A percentile compares a stretch with the other conserved stretches of the same genome.
Evolutionary conservation across 2,329 filamentous ascomycete species (phyloP).

Genomic region (Clonostachys solani): DNA sequence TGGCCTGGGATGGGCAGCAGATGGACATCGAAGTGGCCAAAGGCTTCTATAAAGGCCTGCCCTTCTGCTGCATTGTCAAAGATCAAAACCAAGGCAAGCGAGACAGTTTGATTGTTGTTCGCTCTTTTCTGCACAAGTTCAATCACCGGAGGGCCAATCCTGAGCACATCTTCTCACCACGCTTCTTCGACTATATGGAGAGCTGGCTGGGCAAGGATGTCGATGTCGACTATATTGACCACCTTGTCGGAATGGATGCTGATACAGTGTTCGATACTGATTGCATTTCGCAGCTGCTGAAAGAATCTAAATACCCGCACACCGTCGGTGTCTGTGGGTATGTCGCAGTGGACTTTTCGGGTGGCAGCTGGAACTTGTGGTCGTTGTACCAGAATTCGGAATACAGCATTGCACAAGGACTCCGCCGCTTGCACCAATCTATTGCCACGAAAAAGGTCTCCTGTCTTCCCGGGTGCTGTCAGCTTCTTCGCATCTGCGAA

Average conservation of each 20-base stretch:
- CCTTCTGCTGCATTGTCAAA: constrained; percentile 35
- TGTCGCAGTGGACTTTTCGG: constrained; percentile 19
- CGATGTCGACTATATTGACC: constrained; percentile 22
- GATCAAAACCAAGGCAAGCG: constrained; percentile 36
- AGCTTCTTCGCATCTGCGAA: constrained; percentile 13
- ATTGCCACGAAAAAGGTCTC: constrained; percentile 16
- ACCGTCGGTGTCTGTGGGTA: constrained; percentile 36
- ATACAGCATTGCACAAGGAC: constrained; percentile 16
- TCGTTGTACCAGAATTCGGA: constrained; percentile 16
- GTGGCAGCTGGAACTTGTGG: constrained; percentile 15
- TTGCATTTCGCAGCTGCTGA: constrained; percentile 30
- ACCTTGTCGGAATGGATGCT: constrained; percentile 33
- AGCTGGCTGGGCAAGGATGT: constrained; percentile 20
- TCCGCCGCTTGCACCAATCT: constrained; percentile 14
- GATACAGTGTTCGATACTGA: constrained; percentile 29
- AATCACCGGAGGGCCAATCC: constrained; percentile 27
- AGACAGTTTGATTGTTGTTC: constrained; percentile 32
- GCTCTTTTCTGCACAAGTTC: constrained; percentile 36
- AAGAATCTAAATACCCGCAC: constrained; percentile 22
- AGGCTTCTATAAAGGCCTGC: constrained; percentile 31
- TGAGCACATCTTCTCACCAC: constrained; percentile 26
- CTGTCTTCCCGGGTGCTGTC: constrained; percentile 13
- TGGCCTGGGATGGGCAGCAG: constrained; percentile 27
- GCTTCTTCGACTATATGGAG: constrained; percentile 24
- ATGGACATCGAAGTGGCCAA: constrained; percentile 29